phyloP scores from a whole-genome alignment of 352 stramenopile genomes.

The Phytophthora lateralis region DNA sequence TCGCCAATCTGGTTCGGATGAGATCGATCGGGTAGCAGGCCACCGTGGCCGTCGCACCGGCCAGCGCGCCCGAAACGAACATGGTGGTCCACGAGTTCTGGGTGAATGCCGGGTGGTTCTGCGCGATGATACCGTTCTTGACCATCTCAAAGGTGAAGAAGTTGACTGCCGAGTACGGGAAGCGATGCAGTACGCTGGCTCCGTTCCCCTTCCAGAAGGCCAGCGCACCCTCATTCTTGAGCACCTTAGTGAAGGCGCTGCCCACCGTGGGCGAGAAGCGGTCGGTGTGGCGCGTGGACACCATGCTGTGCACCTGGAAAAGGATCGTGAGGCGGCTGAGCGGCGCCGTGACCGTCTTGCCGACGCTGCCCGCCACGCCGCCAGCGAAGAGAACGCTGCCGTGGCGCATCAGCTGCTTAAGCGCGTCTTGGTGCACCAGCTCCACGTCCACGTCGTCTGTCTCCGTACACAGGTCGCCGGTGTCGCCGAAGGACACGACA shows the following conservation, averaged over 20 bases:
- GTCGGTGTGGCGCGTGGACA: conserved; percentile 88
- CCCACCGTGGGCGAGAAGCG: conserved; percentile 76
- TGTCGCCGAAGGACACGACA: conserved; percentile 82
- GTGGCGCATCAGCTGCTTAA: conserved; percentile 78
- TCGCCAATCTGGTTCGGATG: conserved; percentile 94
- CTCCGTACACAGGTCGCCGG: conserved; percentile 75
- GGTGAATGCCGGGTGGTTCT: conserved; percentile 71
- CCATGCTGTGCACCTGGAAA: conserved; percentile 97
- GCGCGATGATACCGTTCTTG: conserved; percentile 75
- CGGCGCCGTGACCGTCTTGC: conserved; percentile 96
- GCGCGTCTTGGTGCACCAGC: conserved; percentile 68
- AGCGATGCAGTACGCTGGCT: conserved; percentile 95
- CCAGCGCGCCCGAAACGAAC: conserved; percentile 75
- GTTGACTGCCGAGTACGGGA: conserved; percentile 97
- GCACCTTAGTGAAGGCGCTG: conserved; percentile 89
- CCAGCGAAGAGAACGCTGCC: conserved; percentile 86
- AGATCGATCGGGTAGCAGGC: conserved; percentile 97
- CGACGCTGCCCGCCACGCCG: conserved; percentile 94
- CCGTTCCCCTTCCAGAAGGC: conserved; percentile 97
- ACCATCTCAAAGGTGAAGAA: conserved; percentile 97
- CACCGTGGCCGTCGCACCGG: conserved; percentile 77
- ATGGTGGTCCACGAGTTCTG: conserved; percentile 76
- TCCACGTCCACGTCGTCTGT: conserved; percentile 81
- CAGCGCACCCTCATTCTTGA: conserved; percentile 92
- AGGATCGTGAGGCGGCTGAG: conserved; percentile 95